These are phyloP conservation scores for Penicillium sumatraense DNA, from an alignment of 2,329 filamentous ascomycete genomes.

Conservation along the genomic window DNA sequence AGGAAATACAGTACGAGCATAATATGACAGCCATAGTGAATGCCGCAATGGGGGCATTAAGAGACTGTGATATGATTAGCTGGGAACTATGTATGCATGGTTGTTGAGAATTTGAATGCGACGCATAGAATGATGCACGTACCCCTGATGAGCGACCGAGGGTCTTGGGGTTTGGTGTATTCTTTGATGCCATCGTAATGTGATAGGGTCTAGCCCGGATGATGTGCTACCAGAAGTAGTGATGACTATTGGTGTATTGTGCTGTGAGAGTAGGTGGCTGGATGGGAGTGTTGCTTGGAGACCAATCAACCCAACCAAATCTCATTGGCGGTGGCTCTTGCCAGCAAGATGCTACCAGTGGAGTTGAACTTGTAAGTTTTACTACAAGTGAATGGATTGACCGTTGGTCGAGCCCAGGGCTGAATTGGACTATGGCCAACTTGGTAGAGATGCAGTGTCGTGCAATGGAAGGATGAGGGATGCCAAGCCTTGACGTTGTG, in stretches of 20 bases:
- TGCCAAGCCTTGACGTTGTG: too few relatives aligned
- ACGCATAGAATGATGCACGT: constrained; percentile 12
- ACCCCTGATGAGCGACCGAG: constrained; percentile 25
- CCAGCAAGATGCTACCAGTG: not conserved
- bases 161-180: constrained; percentile 15
- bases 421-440: too few relatives aligned
- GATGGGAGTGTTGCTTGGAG: too few relatives aligned
- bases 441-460: too few relatives aligned
- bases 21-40: constrained; percentile 65
- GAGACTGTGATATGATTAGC: constrained; percentile 38
- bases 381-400: too few relatives aligned
- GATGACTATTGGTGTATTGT: too few relatives aligned
- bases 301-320: too few relatives aligned
- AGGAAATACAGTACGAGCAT: constrained; percentile 65
- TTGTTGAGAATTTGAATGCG: not conserved
- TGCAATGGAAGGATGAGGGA: too few relatives aligned
- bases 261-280: not conserved
- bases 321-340: too few relatives aligned
- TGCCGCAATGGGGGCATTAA: constrained; percentile 66
- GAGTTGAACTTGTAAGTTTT: too few relatives aligned
- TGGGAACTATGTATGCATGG: not conserved
- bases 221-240: too few relatives aligned
- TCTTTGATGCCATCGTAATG: constrained; percentile 18
- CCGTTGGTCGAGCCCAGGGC: too few relatives aligned
- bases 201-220: not conserved